Base-by-base conservation (phyloP, 164 flowering plant species). In the Tetrastigma voinierianum region DNA sequence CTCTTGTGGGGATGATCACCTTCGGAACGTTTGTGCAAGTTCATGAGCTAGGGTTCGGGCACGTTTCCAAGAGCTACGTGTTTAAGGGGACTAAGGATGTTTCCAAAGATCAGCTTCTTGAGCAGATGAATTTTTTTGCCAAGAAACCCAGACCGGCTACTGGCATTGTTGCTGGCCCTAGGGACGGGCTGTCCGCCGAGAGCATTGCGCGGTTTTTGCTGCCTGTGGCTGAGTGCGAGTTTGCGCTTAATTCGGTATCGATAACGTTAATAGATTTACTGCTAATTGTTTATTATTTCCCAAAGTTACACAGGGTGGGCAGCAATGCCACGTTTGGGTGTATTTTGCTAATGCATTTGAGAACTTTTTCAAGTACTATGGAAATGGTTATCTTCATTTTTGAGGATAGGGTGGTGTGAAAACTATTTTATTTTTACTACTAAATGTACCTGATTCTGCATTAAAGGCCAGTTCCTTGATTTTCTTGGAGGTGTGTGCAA, bases 211-310 rank as follows among this genome's bases (percentile, higher is more conserved):
- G 97, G 66, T 90, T 95, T 62, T 77, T 95, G 61, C 65, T 95
- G 72, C 98, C 94, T 15, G 96, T 93, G 16, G 85, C 97, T 0
- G 96, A 95, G 51, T 95, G 98, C 73, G 96, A 83, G 56, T 95
- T 95, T 62, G 78, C 85, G 1, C 78, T 95, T 57, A 87, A 84
- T 67, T 81, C 97, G 76, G 98, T 93, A 70, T 32, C 40, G 6
- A 32, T 32, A 32, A 32, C 40, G 40, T 32, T 7, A 32, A 32
- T 32, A 7, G 6, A 32, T 32, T 3, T 32, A 32, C 40, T 32
- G 40, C 40, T 25, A 32, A 32, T 32, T 32, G 40, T 32, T 32
- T 32, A 3, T 32, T 32, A 32, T 32, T 32, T 32, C 40, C 40
- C 6, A 32, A 7, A 32, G 6, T 32, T 32, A 32, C 6, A 32